Evolutionary conservation across 2,329 filamentous ascomycete genomes (phyloP).

Genomic region (Sporothrix variecibatus): DNA sequence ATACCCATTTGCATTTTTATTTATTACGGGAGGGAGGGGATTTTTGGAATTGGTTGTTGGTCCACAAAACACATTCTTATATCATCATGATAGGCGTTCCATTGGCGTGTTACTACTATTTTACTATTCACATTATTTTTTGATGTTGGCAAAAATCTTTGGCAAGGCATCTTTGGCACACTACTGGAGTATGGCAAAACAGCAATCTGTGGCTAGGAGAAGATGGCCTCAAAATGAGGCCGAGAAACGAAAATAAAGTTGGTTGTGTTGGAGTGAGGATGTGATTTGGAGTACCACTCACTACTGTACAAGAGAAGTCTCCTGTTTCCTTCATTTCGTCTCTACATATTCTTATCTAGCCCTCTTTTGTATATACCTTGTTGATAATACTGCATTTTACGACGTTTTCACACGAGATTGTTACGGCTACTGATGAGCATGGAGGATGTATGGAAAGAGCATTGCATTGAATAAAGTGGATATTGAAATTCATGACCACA

Average conservation of each 20-base stretch:
- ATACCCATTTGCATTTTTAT: conserved; percentile 30
- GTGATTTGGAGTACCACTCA: not conserved
- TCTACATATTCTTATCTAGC: not conserved
- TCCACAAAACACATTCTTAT: too few species aligned
- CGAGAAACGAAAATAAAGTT: not conserved
- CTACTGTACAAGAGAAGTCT: not conserved
- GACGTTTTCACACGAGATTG: too few species aligned
- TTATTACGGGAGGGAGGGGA: not conserved
- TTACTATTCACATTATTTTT: not conserved
- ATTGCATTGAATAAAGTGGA: not conserved
- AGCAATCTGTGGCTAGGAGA: not conserved
- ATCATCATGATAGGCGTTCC: conserved; percentile 8
- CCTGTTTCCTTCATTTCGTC: not conserved
- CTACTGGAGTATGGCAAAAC: not conserved
- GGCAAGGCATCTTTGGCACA: not conserved
- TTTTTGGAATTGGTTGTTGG: not conserved
- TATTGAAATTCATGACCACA: not conserved
- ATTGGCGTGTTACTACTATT: not conserved
- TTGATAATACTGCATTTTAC: not conserved
- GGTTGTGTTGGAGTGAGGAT: not conserved
- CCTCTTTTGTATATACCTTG: conserved; percentile 7
- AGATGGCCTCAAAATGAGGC: not conserved
- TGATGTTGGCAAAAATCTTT: not conserved
- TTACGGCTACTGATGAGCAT: not conserved
- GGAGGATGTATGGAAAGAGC: not conserved